phyloP scores from a whole-genome alignment of 2,329 filamentous ascomycete species.

The Colletotrichum caudatum region DNA sequence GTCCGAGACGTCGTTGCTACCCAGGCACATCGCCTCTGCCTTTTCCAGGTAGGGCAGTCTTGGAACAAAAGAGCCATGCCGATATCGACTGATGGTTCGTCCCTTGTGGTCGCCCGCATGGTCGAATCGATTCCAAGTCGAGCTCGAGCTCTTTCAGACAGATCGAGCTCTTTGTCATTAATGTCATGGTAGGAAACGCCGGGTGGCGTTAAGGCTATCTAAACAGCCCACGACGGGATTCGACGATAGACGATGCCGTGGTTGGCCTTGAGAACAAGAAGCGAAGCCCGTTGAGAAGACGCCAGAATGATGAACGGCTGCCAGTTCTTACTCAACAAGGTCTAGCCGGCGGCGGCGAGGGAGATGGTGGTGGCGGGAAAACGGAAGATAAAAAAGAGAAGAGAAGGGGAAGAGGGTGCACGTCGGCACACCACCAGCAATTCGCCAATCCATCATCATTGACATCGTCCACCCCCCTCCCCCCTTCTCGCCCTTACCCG shows the following conservation, averaged over 20 bases:
- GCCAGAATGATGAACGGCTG: slow-evolving; percentile 3
- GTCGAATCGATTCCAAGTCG: slow-evolving; percentile 1
- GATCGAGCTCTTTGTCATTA: neutral
- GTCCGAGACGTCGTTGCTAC: slow-evolving; percentile 9
- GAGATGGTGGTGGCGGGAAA: slow-evolving; percentile 4
- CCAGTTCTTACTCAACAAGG: slow-evolving; percentile 24
- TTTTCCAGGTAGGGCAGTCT: neutral
- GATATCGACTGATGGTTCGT: neutral
- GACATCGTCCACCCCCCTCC: slow-evolving; percentile 12
- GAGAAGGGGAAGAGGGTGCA: slow-evolving; percentile 2
- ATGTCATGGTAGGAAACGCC: slow-evolving; percentile 22
- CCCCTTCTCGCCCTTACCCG: neutral
- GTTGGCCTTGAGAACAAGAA: slow-evolving; percentile 23
- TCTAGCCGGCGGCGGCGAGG: slow-evolving; percentile 20
- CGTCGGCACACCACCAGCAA: slow-evolving; percentile 30
- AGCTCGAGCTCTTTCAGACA: slow-evolving; percentile 7
- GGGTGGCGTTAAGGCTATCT: slow-evolving; percentile 19
- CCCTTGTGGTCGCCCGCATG: neutral
- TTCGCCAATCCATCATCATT: slow-evolving; percentile 35
- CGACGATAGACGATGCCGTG: slow-evolving; percentile 12
- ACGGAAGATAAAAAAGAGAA: slow-evolving; percentile 16
- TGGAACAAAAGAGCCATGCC: neutral
- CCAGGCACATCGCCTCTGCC: neutral
- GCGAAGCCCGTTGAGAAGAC: slow-evolving; percentile 18
- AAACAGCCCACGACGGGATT: neutral